These are phyloP conservation scores for Exophiala alcalophila DNA, from an alignment of 2,329 filamentous ascomycete species.

Conservation along the genomic window DNA sequence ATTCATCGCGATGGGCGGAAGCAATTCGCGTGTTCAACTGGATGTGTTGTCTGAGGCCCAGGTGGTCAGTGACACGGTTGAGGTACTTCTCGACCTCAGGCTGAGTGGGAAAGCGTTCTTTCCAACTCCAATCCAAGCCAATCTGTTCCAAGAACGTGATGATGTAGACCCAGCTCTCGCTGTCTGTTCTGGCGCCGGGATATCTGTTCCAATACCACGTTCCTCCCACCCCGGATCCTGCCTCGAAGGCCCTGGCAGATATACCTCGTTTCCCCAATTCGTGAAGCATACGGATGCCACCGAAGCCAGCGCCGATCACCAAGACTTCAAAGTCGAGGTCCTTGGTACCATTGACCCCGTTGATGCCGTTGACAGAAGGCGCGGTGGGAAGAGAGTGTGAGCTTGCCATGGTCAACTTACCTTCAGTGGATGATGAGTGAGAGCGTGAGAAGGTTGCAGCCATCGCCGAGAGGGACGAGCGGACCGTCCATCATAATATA, in stretches of 20 bases:
- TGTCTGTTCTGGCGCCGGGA: conserved; percentile 47
- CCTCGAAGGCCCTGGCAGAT: conserved; percentile 51
- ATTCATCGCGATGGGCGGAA: conserved; percentile 40
- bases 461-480: too few species aligned
- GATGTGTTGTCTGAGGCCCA: conserved; percentile 45
- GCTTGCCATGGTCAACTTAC: too few species aligned
- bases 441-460: too few species aligned
- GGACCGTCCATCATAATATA: too few species aligned
- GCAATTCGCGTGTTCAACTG: conserved; percentile 45
- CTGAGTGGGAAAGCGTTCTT: conserved; percentile 36
- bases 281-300: conserved; percentile 52
- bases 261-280: conserved; percentile 51
- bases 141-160: conserved; percentile 35
- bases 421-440: too few species aligned
- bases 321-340: conserved; percentile 29
- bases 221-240: conserved; percentile 44
- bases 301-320: conserved; percentile 33
- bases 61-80: conserved; percentile 44
- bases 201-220: conserved; percentile 40
- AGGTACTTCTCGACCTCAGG: conserved; percentile 48
- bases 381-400: too few species aligned
- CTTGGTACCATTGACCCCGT: neutral
- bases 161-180: conserved; percentile 45
- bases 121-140: conserved; percentile 35
- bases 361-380: too few species aligned